Evolutionary conservation across 148 eudicot species (phyloP).

Genomic region (Dianthus caryophyllus): DNA sequence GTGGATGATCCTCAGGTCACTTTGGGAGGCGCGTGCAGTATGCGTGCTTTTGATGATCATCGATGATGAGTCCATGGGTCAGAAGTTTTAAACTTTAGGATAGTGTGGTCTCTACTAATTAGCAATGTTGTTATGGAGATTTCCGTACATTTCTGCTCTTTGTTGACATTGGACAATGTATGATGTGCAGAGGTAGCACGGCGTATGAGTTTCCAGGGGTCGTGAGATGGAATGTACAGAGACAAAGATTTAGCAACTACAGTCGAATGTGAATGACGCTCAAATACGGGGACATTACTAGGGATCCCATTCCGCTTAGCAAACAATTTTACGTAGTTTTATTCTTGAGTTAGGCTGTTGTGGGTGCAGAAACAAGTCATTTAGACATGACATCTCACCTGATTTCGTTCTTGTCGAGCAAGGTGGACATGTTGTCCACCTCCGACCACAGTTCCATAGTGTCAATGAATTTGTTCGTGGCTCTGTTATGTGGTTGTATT

Average conservation of each 20-base stretch:
- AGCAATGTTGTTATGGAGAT: not conserved
- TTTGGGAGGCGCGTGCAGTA: not conserved
- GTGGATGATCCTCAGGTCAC: no score
- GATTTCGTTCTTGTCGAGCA: conserved; percentile 24
- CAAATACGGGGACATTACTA: conserved; percentile 9
- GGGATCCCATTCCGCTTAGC: not conserved
- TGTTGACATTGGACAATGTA: conserved; percentile 3
- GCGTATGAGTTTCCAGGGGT: conserved; percentile 25
- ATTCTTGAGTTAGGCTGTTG: not conserved
- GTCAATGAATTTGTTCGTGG: conserved; percentile 66
- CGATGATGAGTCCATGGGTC: not conserved
- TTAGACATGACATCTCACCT: conserved; percentile 33
- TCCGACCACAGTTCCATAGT: conserved; percentile 59
- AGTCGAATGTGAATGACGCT: not conserved
- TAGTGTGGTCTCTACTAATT: no score
- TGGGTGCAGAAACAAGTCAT: not conserved
- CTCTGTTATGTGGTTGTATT: conserved; percentile 61
- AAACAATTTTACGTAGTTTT: not conserved
- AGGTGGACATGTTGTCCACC: conserved; percentile 28
- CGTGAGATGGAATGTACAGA: conserved; percentile 25
- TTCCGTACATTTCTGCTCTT: not conserved
- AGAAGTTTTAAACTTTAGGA: no score
- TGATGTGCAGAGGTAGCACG: conserved; percentile 31
- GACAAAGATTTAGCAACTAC: conserved; percentile 11
- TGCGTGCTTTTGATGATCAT: not conserved